phyloP scores from a whole-genome alignment of 306 rosid species.

The Hylodesmum podocarpum region DNA sequence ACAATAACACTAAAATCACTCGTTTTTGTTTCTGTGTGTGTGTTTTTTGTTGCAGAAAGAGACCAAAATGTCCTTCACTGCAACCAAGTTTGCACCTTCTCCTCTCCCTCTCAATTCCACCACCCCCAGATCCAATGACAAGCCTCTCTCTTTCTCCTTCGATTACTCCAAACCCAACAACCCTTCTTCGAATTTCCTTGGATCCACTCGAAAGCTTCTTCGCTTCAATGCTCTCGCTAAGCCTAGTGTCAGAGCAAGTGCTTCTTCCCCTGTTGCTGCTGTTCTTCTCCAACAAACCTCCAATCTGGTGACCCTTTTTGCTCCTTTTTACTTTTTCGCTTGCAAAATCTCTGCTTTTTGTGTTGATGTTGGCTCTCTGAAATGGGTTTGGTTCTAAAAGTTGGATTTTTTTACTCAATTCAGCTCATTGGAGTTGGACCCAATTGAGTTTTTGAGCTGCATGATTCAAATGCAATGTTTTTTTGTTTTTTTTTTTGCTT shows the following conservation, averaged over 20 bases:
- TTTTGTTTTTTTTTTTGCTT: too few relatives aligned
- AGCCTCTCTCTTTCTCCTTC: slow-evolving; percentile 45
- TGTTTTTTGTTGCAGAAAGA: not conserved
- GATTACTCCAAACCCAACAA: slow-evolving; percentile 32
- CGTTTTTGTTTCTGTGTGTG: too few relatives aligned
- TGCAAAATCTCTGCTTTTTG: slow-evolving; percentile 12
- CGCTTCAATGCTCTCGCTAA: slow-evolving; percentile 44
- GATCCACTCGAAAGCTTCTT: slow-evolving; percentile 67
- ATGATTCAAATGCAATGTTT: slow-evolving; percentile 10
- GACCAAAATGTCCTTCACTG: slow-evolving; percentile 65
- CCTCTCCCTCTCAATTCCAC: slow-evolving; percentile 46
- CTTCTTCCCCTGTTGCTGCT: slow-evolving; percentile 53
- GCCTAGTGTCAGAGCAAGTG: slow-evolving; percentile 34
- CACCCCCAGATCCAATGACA: slow-evolving; percentile 76
- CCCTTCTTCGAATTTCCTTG: slow-evolving; percentile 63
- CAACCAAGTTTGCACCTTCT: slow-evolving; percentile 56
- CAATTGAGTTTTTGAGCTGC: not conserved
- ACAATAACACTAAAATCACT: not conserved
- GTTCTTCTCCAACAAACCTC: slow-evolving; percentile 43
- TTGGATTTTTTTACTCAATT: not conserved
- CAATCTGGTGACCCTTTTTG: slow-evolving; percentile 32
- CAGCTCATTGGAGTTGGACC: slow-evolving; percentile 9
- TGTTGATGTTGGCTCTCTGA: not conserved
- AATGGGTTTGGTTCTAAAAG: slow-evolving; percentile 9
- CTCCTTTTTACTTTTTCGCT: not conserved